Percentiles rank a stretch among this genome's conserved stretches.
These are phyloP conservation scores for Phytophthora vignae DNA, from an alignment of 352 stramenopile genomes.

Conservation along the genomic window DNA sequence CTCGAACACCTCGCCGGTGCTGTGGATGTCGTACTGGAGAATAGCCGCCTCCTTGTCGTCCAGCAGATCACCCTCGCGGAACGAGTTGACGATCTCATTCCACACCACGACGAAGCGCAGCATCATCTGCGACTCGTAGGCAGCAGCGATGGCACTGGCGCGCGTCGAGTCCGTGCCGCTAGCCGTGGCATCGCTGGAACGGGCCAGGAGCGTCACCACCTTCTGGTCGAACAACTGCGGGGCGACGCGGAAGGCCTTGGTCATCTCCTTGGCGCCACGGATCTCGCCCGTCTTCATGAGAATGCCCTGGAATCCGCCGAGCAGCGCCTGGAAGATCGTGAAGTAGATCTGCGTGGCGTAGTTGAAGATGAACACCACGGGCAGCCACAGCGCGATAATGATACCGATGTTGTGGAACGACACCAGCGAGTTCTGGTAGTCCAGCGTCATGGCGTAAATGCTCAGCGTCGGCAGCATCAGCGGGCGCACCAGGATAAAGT, in stretches of 20 bases:
- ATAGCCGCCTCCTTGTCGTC: conserved; percentile 85
- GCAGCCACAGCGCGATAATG: conserved; percentile 71
- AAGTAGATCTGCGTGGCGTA: conserved; percentile 88
- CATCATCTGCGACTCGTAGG: conserved; percentile 86
- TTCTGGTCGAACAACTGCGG: conserved; percentile 86
- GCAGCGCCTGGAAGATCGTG: conserved; percentile 74
- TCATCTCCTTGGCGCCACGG: conserved; percentile 73
- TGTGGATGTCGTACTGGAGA: conserved; percentile 86
- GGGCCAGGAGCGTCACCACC: conserved; percentile 67
- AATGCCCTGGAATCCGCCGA: conserved; percentile 69
- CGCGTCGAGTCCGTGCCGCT: conserved; percentile 55
- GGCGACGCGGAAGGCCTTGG: conserved; percentile 78
- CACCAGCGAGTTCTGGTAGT: conserved; percentile 73
- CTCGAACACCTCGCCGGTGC: conserved; percentile 87
- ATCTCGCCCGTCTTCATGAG: conserved; percentile 84
- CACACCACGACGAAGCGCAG: conserved; percentile 83
- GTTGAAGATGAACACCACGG: conserved; percentile 79
- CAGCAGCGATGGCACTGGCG: conserved; percentile 53
- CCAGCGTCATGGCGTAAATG: conserved; percentile 76
- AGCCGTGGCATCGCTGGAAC: conserved; percentile 59
- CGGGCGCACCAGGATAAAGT: conserved; percentile 71
- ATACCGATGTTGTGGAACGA: conserved; percentile 82
- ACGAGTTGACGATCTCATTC: conserved; percentile 88
- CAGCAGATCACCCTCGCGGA: conserved; percentile 74
- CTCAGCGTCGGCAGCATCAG: conserved; percentile 72